A percentile compares a stretch with the other conserved stretches of the same genome.
Evolutionary conservation across 768 basidiomycete genomes (phyloP).

Genomic region (Termitomyces sp.): DNA sequence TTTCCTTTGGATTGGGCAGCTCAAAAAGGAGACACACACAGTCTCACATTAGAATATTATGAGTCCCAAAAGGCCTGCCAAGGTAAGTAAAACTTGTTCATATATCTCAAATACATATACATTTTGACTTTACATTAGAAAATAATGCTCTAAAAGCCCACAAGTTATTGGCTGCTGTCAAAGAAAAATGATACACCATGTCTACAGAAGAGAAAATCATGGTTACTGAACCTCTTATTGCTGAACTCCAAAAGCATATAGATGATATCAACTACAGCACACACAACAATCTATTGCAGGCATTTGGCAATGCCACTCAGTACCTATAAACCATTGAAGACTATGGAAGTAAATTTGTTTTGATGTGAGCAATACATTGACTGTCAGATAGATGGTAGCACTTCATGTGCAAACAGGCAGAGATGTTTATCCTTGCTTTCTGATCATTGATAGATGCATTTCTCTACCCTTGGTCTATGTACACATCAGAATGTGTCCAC

Average conservation of each 20-base stretch:
- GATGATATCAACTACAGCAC: background rate
- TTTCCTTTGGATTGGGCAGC: background rate
- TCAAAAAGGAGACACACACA: background rate
- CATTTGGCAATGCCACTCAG: background rate
- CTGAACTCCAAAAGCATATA: background rate
- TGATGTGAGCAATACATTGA: background rate
- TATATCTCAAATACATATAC: too few relatives aligned
- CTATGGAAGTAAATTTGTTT: background rate
- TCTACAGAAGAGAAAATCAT: background rate
- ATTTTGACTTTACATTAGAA: too few relatives aligned
- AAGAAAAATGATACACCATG: background rate
- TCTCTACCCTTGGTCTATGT: too few relatives aligned
- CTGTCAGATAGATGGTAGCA: background rate
- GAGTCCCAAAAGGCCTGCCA: background rate
- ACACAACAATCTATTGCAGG: background rate
- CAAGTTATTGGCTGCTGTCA: background rate
- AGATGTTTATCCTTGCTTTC: too few relatives aligned
- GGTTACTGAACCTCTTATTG: background rate
- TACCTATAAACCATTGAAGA: background rate
- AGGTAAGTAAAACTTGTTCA: background rate
- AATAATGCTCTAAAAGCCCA: background rate
- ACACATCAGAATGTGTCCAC: too few relatives aligned
- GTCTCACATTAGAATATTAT: background rate
- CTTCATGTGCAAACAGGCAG: background rate
- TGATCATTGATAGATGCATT: too few relatives aligned